Percentiles rank a stretch among this genome's conserved stretches.
phyloP scores from a whole-genome alignment of 345 rosid species.

The Mangifera indica region DNA sequence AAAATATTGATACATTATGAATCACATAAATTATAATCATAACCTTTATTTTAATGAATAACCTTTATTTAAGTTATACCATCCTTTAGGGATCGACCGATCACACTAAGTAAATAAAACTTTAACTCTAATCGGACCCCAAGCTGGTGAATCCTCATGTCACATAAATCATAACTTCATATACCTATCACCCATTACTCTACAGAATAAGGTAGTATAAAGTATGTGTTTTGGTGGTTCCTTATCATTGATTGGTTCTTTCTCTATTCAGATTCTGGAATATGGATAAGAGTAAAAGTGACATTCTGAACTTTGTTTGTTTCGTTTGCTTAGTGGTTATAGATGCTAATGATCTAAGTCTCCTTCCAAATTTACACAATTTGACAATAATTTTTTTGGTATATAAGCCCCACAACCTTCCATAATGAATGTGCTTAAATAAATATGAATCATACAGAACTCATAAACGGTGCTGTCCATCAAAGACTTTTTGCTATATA shows the following conservation, averaged over 20 bases:
- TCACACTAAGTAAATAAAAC: no score
- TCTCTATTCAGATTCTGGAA: conserved; percentile 22
- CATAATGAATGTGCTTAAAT: conserved; percentile 14
- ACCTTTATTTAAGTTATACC: no score
- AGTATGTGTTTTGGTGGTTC: no score
- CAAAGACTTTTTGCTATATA: neutral
- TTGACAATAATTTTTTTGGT: conserved; percentile 13
- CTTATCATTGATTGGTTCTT: conserved; percentile 5
- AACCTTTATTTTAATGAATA: no score
- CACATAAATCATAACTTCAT: no score
- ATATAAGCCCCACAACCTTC: conserved; percentile 19
- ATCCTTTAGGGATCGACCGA: no score
- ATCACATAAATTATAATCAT: no score
- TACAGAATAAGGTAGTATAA: no score
- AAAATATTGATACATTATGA: no score
- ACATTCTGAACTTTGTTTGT: conserved; percentile 16
- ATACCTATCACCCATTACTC: no score
- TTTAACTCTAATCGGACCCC: no score
- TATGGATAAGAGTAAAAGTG: conserved; percentile 23
- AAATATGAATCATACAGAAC: neutral
- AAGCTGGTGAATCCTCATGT: no score
- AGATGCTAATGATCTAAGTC: neutral
- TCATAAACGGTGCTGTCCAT: conserved; percentile 22
- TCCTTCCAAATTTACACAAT: conserved; percentile 1
- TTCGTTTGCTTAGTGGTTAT: neutral